phyloP scores from a whole-genome alignment of 2,329 filamentous ascomycete species.

The Ceratocystis cubensis region DNA sequence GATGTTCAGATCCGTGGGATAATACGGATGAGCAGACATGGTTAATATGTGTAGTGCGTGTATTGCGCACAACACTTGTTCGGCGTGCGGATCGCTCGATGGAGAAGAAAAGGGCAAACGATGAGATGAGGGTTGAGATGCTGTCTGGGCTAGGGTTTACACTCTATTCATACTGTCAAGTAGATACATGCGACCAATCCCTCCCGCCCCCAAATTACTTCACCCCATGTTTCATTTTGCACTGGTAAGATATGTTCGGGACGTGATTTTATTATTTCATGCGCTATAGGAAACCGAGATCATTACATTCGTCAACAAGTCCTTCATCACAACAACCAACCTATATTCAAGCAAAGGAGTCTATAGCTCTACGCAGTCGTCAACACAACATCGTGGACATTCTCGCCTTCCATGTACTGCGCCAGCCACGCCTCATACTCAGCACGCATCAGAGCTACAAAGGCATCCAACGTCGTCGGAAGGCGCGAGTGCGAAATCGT shows the following conservation, averaged over 20 bases:
- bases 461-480: conserved; percentile 11
- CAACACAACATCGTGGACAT: background rate
- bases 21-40: conserved; percentile 50
- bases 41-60: background rate
- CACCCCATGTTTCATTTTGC: background rate
- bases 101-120: background rate
- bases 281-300: background rate
- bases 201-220: background rate
- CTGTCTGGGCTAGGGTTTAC: background rate
- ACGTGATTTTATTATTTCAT: background rate
- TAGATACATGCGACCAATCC: background rate
- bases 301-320: background rate
- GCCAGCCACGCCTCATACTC: conserved; percentile 16
- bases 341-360: background rate
- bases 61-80: background rate
- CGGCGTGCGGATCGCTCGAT: background rate
- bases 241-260: background rate
- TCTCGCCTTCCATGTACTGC: background rate
- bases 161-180: background rate
- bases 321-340: background rate
- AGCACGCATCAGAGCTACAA: conserved; percentile 16
- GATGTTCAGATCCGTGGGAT: conserved; percentile 51
- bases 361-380: background rate
- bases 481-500: conserved; percentile 18
- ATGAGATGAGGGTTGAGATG: background rate